These are phyloP conservation scores for Xylariaceae sp. DNA, from an alignment of 2,329 filamentous ascomycete genomes.

Conservation along the genomic window DNA sequence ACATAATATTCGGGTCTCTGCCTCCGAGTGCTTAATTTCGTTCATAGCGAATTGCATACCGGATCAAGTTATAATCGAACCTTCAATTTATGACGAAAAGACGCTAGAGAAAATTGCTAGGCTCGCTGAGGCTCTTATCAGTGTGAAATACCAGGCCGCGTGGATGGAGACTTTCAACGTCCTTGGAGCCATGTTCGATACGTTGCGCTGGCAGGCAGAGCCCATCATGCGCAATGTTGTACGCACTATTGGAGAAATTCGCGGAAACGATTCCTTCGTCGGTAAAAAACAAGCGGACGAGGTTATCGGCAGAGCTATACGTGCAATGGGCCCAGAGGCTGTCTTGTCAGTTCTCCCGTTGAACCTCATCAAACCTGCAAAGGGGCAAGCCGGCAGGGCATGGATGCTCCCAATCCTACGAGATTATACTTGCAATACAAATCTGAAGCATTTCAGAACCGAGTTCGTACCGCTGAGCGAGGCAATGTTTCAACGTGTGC, in stretches of 20 bases:
- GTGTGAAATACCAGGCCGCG: conserved; percentile 86
- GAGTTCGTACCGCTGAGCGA: conserved; percentile 90
- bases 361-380: conserved; percentile 73
- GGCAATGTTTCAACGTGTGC: conserved; percentile 79
- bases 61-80: conserved; percentile 74
- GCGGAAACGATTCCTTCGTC: conserved; percentile 80
- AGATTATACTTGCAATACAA: conserved; percentile 85
- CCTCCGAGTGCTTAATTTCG: conserved; percentile 90
- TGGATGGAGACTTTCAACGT: conserved; percentile 95
- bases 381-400: conserved; percentile 77
- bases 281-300: conserved; percentile 94
- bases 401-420: conserved; percentile 93
- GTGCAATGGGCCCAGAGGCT: conserved; percentile 82
- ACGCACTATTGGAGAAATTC: conserved; percentile 77
- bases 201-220: conserved; percentile 76
- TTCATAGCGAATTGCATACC: conserved; percentile 90
- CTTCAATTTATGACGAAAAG: conserved; percentile 91
- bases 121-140: conserved; percentile 69
- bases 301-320: conserved; percentile 81
- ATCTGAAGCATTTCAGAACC: conserved; percentile 75
- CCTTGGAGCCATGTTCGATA: conserved; percentile 79
- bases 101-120: conserved; percentile 75
- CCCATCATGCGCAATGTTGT: conserved; percentile 74
- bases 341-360: conserved; percentile 79
- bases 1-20: conserved; percentile 89